Base-by-base conservation (phyloP, 345 rosid species). In the Firmiana major region DNA sequence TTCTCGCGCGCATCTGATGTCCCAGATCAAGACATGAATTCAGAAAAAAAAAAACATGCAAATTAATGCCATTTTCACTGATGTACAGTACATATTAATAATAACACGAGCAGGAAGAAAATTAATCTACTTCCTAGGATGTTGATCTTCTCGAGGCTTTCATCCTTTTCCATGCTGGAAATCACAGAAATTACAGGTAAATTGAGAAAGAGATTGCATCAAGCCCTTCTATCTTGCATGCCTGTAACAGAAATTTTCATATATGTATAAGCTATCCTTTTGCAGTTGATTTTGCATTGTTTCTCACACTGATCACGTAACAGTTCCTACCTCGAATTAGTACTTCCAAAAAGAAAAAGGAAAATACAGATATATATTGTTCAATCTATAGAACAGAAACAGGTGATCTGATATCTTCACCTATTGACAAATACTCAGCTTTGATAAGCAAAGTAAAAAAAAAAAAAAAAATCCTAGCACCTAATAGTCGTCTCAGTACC, bases 11-110 rank as follows among this genome's bases (percentile, higher is more conserved):
- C 42, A 19, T 34, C 55, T 22, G 46, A 48, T 42, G 78, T 60
- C 75, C 57, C 40, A 63, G 19, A 36, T 43, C 6, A 21, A 66
- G n/a, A 31, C 34, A 38, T 31, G 74, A 57, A 45, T 24, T 3
- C 48, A 46, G 75, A 31, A 66, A 22, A 55, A 36, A 36, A 49
- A 22, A 55, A 36, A 36, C 40, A 65, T 21, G 59, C 38, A 31
- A 58, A 76, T 48, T 31, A 64, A 36, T 51, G 63, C 65, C 42
- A 49, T 40, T 77, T 26, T 53, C 34, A 59, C 17, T 75, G 71
- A 75, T 16, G 6, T 60, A 40, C 34, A 38, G 26, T 75, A 31
- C 34, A 42, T 21, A 15, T 68, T 21, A 51, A 36, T 26, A 21
- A 34, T 28, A 58, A 58, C 45, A 63, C 58, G 58, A 46, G 24